Evolutionary conservation across 345 rosid species (phyloP), one percentile per base, ranked within the genome.

Genomic region (Bretschneidera sinensis): DNA sequence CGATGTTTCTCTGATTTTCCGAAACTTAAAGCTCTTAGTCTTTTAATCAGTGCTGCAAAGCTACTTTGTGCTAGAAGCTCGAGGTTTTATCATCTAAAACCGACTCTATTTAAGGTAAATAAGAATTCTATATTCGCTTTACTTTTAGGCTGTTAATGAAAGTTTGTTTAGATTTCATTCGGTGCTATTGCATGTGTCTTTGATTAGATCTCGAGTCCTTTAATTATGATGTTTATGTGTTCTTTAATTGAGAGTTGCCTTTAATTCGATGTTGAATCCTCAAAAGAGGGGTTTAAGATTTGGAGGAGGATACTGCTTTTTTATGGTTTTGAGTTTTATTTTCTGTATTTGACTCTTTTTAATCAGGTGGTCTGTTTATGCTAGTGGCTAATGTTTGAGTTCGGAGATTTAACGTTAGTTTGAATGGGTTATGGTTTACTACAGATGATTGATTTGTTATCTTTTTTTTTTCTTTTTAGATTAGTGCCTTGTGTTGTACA

Each of bases 161-260:
- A 34, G 13, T 60, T 58, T 56, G 31, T 43, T 57, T 55, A 58
- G 63, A 35, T 59, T 68, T 22, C 51, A 43, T 57, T 55, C n/a
- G 23, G 14, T 56, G 17, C 20, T 16, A 11, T 28, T 68, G 62
- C 65, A 45, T 31, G 8, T 61, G 43, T 54, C 33, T 57, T 45
- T 57, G 20, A 60, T 64, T 66, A 48, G 81, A 77, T 77, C 81
- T 66, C 54, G 34, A 55, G 52, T 59, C 0, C 47, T 48, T 66
- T 66, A 55, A 63, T 70, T 70, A 21, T 48, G 34, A 5, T 1
- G n/a, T 4, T 9, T 47, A 18, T 69, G 19, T 19, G 10, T 15
- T 19, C 15, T 24, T 20, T 18, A 28, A 9, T 63, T 57, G 57
- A 6, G 19, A 57, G 54, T 25, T 54, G 59, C 43, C 33, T 49